Evolutionary conservation across 192 early-diverging fungal species (phyloP).

Genomic region (Linnemannia schmuckeri): DNA sequence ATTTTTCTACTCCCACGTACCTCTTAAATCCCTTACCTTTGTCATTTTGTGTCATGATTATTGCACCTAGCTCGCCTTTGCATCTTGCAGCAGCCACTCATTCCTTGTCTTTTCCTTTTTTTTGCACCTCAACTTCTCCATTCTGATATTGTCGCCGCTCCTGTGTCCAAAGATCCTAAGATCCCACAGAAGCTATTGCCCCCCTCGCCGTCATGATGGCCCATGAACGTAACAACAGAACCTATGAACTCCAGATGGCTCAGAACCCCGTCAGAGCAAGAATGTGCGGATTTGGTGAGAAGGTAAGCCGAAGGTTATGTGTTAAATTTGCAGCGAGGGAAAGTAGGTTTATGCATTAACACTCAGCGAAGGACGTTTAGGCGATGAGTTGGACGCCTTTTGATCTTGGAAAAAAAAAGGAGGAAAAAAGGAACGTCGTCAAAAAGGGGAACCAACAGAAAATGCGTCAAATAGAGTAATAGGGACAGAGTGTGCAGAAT

Average conservation of each 20-base stretch:
- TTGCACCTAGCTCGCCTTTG: background rate
- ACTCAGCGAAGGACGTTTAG: background rate
- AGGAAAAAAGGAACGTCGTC: background rate
- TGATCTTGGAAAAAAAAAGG: background rate
- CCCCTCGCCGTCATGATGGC: background rate
- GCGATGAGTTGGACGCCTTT: background rate
- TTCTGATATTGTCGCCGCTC: background rate
- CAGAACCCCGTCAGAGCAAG: constrained; percentile 81
- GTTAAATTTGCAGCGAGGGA: background rate
- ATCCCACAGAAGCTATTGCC: background rate
- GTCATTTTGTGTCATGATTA: background rate
- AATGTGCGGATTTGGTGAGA: constrained; percentile 86
- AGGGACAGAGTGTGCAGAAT: background rate
- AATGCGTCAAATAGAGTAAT: no score
- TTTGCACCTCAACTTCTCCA: background rate
- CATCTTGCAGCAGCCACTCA: background rate
- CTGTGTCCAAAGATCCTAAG: background rate
- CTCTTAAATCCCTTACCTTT: background rate
- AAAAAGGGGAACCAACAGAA: background rate
- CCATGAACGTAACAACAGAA: constrained; percentile 23
- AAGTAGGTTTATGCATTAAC: background rate
- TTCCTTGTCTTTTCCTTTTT: background rate
- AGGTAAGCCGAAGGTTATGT: constrained; percentile 19
- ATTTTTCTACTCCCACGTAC: background rate
- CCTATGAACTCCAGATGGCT: constrained; percentile 70